Base-by-base conservation (phyloP, 129 eudicot genomes). In the Oenanthe sinensis region DNA sequence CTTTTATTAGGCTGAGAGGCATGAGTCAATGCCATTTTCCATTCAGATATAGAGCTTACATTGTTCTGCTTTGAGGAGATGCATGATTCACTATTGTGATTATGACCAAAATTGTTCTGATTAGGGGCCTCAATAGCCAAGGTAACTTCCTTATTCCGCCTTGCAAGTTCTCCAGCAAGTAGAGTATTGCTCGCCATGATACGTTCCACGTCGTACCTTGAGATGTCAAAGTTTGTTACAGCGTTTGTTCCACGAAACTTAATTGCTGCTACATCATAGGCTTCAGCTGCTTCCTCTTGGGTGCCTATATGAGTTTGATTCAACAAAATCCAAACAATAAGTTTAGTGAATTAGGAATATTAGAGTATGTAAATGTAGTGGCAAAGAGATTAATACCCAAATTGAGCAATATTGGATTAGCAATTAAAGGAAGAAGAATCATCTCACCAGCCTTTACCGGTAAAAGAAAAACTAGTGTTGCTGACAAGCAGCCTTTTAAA, bases 281-380 rank as follows among this genome's bases (percentile, higher is more conserved):
- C 98, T 85, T 93, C 98, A 1, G 98, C 98, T 17, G 98, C 98
- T 82, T 93, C 98, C 84, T 93, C 98, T 82, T 91, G 98, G n/a
- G 98, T 93, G 84, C 97, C 98, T 91, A 80, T 45, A 77, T 74
- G 74, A 36, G 50, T 72, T 26, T 67, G 20, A 42, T 74, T 14
- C 6, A n/a, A 3, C 37, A 72, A 12, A 72, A 43, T 36, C 75
- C 9, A 19, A n/a, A 72, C 24, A 44, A 39, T 20, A 19, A 20
- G 75, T 40, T 36, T 40, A 16, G 28, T 19, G 4, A 71, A 17
- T n/a, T 5, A 19, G 75, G 15, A 40, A 40, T 39, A 20, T 13
- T 2, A 22, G n/a, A 30, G 24, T 70, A 4, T 5, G 12, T 30
- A 8, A 4, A 70, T 33, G 22, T 2, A 17, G 46, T 33, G 10